A percentile compares a stretch with the other conserved stretches of the same genome.
Evolutionary conservation across 306 rosid species (phyloP).

Genomic region (Spatholobus suberectus): DNA sequence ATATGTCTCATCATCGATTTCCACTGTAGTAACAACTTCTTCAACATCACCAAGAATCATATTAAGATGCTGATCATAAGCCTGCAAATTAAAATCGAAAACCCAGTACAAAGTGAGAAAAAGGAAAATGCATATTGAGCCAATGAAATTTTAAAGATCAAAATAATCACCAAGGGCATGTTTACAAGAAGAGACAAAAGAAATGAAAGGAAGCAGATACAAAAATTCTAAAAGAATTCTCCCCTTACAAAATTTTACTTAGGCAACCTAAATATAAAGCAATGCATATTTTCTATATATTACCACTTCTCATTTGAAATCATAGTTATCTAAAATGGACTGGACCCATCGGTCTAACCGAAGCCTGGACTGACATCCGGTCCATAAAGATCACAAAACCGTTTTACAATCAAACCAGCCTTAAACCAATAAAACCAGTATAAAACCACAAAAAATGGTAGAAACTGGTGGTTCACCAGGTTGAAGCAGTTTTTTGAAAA

Average conservation of each 20-base stretch:
- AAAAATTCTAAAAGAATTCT: background rate
- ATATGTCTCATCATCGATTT: slow-evolving; percentile 96
- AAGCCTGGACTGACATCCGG: too few relatives aligned
- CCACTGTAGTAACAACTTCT: slow-evolving; percentile 90
- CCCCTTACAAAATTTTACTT: background rate
- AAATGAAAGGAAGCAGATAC: background rate
- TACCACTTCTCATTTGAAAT: background rate
- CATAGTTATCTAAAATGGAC: too few relatives aligned
- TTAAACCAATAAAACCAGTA: too few relatives aligned
- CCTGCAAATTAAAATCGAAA: slow-evolving; percentile 64
- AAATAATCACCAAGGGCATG: background rate
- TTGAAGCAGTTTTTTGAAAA: too few relatives aligned
- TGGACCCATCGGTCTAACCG: too few relatives aligned
- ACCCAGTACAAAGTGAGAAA: slow-evolving; percentile 1
- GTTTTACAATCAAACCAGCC: too few relatives aligned
- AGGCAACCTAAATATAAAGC: background rate
- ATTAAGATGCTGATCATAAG: slow-evolving; percentile 98
- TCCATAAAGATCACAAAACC: too few relatives aligned
- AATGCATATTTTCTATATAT: background rate
- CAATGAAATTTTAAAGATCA: background rate
- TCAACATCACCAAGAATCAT: slow-evolving; percentile 99
- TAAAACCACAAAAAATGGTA: too few relatives aligned
- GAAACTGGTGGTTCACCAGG: too few relatives aligned
- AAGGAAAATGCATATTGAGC: background rate
- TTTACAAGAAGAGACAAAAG: background rate